These are phyloP conservation scores for Phialocephala subalpina DNA, from an alignment of 2,329 filamentous ascomycete genomes.

Conservation along the genomic window DNA sequence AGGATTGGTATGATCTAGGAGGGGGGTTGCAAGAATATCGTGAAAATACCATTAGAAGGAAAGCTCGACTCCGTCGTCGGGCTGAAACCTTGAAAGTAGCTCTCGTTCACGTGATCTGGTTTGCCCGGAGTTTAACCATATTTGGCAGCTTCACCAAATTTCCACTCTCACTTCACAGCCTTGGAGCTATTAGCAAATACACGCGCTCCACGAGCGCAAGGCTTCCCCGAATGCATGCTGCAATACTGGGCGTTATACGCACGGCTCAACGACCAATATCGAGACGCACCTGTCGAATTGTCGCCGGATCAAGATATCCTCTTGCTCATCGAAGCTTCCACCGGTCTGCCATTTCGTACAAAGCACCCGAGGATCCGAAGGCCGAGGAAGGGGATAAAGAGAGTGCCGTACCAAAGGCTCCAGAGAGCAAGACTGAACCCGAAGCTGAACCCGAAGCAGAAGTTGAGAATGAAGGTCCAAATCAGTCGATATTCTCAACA, in stretches of 20 bases:
- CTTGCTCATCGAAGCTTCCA: conserved; percentile 41
- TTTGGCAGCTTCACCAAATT: background rate
- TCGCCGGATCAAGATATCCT: conserved; percentile 41
- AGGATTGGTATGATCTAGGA: too few species aligned
- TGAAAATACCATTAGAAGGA: too few species aligned
- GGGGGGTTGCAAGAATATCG: too few species aligned
- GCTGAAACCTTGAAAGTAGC: too few species aligned
- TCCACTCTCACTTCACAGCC: background rate
- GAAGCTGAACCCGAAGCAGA: conserved; percentile 20
- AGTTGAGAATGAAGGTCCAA: conserved; percentile 20
- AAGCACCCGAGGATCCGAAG: conserved; percentile 35
- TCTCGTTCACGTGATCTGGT: background rate
- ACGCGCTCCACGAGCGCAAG: conserved; percentile 40
- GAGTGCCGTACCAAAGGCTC: background rate
- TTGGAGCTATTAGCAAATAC: background rate
- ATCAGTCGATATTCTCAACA: conserved; percentile 10
- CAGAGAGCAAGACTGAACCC: background rate
- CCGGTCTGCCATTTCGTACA: conserved; percentile 36
- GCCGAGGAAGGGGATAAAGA: conserved; percentile 19
- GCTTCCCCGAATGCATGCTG: conserved; percentile 43
- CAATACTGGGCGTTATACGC: conserved; percentile 40
- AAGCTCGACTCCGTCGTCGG: background rate
- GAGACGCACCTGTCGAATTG: conserved; percentile 41
- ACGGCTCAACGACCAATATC: conserved; percentile 39
- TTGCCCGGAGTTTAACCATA: background rate